A percentile compares a stretch with the other conserved stretches of the same genome.
Conservation (phyloP, 2,329 filamentous ascomycete species). For the Mycosphaerella sp. region DNA sequence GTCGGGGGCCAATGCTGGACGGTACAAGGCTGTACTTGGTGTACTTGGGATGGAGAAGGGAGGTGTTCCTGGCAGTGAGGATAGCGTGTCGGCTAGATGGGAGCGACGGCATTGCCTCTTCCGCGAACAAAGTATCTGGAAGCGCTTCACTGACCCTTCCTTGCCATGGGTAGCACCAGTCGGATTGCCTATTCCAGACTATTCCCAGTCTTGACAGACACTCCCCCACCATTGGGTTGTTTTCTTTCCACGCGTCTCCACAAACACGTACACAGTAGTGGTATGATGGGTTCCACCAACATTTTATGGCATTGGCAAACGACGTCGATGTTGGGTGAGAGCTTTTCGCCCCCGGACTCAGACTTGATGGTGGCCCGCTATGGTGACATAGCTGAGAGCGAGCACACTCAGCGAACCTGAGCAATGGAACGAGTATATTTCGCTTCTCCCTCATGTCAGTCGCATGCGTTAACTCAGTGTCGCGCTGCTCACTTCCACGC, state of each 20-base stretch:
- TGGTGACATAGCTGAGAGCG: background rate
- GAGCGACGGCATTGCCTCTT: slow-evolving; percentile 3
- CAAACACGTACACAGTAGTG: background rate
- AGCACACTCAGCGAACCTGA: background rate
- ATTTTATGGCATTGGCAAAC: background rate
- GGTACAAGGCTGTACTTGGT: background rate
- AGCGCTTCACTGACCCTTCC: slow-evolving; percentile 5
- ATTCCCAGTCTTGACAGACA: background rate
- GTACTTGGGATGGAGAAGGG: slow-evolving; percentile 2
- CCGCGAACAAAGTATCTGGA: slow-evolving; percentile 11
- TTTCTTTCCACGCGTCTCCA: background rate
- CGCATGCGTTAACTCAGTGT: background rate
- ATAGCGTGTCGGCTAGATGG: slow-evolving; percentile 9
- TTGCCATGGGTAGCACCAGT: background rate
- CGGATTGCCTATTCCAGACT: slow-evolving; percentile 4
- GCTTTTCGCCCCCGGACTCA: background rate
- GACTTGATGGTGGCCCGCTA: background rate
- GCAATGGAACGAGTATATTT: background rate
- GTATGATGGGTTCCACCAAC: background rate
- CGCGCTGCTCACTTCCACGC: background rate
- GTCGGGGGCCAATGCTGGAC: slow-evolving; percentile 1
- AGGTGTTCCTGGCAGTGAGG: background rate
- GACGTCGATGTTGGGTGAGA: background rate
- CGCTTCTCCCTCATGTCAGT: background rate
- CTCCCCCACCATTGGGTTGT: background rate